Evolutionary conservation across 305 asterid species (phyloP).

Genomic region (Plantago lanceolata): DNA sequence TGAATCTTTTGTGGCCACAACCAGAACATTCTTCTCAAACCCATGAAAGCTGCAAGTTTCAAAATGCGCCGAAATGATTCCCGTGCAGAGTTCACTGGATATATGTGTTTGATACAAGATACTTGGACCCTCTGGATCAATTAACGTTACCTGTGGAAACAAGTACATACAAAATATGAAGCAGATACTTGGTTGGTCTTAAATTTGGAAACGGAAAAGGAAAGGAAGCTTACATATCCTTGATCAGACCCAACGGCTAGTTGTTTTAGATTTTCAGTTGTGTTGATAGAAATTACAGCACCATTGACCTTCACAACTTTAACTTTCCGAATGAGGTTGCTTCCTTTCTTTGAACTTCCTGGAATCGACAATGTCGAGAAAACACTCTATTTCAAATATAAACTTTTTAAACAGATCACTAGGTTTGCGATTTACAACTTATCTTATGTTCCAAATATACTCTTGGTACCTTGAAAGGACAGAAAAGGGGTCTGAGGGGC

Average conservation of each 20-base stretch:
- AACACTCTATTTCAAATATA: not conserved
- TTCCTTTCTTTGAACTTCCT: conserved; percentile 78
- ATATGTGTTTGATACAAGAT: conserved; percentile 66
- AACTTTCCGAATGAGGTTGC: conserved; percentile 54
- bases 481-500: conserved; percentile 58
- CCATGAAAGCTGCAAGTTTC: conserved; percentile 75
- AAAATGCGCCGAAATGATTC: conserved; percentile 68
- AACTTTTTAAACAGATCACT: not conserved
- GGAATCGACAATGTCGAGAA: conserved; percentile 1
- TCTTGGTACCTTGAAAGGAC: conserved; percentile 67
- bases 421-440: not conserved
- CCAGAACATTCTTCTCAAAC: conserved; percentile 68
- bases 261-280: conserved; percentile 51
- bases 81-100: conserved; percentile 65
- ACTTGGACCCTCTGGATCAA: conserved; percentile 57
- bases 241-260: conserved; percentile 86
- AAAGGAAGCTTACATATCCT: conserved; percentile 66
- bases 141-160: conserved; percentile 50
- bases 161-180: not conserved
- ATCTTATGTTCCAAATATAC: not conserved
- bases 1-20: conserved; percentile 80
- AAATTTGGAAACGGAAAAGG: not conserved
- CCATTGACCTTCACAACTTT: conserved; percentile 74
- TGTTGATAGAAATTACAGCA: conserved; percentile 51
- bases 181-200: not conserved